phyloP scores from a whole-genome alignment of 192 early-diverging fungal species.

The Backusella psychrophila region DNA sequence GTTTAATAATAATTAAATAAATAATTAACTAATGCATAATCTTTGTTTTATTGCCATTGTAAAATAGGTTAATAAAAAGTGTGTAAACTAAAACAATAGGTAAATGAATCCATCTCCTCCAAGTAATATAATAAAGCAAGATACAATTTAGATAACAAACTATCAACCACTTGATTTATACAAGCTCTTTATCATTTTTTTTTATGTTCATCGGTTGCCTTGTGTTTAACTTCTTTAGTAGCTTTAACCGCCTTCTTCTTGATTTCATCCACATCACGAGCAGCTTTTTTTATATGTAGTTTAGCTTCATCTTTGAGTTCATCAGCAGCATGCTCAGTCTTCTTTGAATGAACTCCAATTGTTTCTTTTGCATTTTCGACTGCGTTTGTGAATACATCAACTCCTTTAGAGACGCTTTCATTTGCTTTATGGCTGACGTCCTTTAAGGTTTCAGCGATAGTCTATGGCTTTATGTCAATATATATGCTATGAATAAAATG shows the following conservation, averaged over 20 bases:
- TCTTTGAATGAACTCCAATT: conserved; percentile 20
- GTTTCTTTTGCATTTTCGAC: conserved; percentile 27
- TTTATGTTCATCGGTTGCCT: not conserved
- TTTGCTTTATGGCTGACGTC: conserved; percentile 28
- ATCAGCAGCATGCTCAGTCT: not conserved
- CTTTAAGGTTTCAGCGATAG: conserved; percentile 18
- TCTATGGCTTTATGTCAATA: not conserved
- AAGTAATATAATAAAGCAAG: too few species aligned
- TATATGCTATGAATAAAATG: not conserved
- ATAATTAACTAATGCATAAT: too few species aligned
- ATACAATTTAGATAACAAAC: too few species aligned
- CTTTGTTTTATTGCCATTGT: too few species aligned
- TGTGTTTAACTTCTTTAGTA: not conserved
- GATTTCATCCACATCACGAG: not conserved
- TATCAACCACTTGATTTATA: too few species aligned
- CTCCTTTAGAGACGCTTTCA: conserved; percentile 2
- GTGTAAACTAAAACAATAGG: too few species aligned
- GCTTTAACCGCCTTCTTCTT: not conserved
- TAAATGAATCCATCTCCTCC: too few species aligned
- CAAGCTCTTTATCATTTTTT: not conserved
- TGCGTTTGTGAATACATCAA: not conserved
- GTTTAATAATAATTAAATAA: too few species aligned
- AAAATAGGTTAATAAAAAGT: too few species aligned
- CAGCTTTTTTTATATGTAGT: not conserved
- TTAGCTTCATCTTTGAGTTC: conserved; percentile 6